A percentile compares a stretch with the other conserved stretches of the same genome.
phyloP scores from a whole-genome alignment of 1,139 yeast genomes.

The Protomyces inundatus region DNA sequence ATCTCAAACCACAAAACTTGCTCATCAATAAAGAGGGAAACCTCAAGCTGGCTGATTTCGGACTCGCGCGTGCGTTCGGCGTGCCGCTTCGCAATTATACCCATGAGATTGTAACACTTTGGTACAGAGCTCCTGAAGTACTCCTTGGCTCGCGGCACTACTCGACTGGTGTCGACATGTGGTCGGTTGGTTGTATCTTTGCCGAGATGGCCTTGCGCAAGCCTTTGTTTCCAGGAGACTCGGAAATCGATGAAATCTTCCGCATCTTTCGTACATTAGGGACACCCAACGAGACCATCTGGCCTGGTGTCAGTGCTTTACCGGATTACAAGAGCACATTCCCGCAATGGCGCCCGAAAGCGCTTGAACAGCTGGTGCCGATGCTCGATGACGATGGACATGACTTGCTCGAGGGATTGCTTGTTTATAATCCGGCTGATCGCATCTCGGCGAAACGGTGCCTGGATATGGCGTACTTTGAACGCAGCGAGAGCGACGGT shows the following conservation, averaged over 20 bases:
- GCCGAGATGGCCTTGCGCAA: conserved; percentile 97
- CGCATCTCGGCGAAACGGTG: conserved; percentile 95
- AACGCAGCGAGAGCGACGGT: not conserved
- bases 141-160: conserved; percentile 94
- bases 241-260: conserved; percentile 95
- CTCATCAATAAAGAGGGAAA: conserved; percentile 93
- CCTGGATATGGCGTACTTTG: conserved; percentile 77
- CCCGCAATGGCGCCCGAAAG: conserved; percentile 83
- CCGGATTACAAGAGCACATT: conserved; percentile 94
- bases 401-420: conserved; percentile 71
- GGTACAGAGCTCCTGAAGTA: conserved; percentile 98
- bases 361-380: conserved; percentile 70
- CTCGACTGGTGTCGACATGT: conserved; percentile 96
- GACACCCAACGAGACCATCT: conserved; percentile 84
- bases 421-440: conserved; percentile 88
- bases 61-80: conserved; percentile 91
- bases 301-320: conserved; percentile 94
- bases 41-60: conserved; percentile 92
- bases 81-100: conserved; percentile 96
- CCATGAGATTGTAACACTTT: conserved; percentile 83
- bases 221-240: conserved; percentile 95
- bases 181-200: conserved; percentile 98
- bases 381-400: conserved; percentile 72
- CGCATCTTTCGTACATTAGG: conserved; percentile 89
- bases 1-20: conserved; percentile 91